A percentile compares a stretch with the other conserved stretches of the same genome.
These are phyloP conservation scores for Calocera viscosa DNA, from an alignment of 768 basidiomycete genomes.

Conservation along the genomic window DNA sequence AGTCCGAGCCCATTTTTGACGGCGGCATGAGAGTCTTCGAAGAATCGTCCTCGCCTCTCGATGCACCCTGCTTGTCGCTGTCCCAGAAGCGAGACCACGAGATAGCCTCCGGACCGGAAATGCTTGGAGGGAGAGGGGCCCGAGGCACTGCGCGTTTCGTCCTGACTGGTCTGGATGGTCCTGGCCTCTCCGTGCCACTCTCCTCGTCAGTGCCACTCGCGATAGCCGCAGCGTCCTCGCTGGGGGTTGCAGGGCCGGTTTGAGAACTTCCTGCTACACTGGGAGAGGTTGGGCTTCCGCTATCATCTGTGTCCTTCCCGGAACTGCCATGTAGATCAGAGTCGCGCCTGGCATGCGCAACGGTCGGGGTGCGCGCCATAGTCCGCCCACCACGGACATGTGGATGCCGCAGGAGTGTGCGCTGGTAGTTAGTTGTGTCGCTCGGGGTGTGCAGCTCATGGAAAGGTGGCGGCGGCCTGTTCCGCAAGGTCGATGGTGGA, in stretches of 20 bases:
- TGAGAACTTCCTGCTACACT: not conserved
- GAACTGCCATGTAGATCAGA: not conserved
- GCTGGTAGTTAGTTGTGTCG: not conserved
- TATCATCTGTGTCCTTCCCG: not conserved
- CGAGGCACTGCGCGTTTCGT: not conserved
- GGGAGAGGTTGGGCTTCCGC: not conserved
- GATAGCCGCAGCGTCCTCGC: not conserved
- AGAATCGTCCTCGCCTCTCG: not conserved
- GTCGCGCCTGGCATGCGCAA: not conserved
- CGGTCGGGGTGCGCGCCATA: not conserved
- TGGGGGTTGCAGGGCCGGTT: not conserved
- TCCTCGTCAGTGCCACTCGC: slow-evolving; percentile 6
- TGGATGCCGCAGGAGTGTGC: not conserved
- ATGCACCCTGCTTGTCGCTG: not conserved
- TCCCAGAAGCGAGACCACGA: not conserved
- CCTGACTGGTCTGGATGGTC: not conserved
- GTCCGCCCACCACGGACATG: not conserved
- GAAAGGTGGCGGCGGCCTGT: not conserved
- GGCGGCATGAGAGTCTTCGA: not conserved
- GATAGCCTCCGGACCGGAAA: not conserved
- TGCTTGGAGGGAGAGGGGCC: not conserved
- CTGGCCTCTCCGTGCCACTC: not conserved
- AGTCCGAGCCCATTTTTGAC: not conserved
- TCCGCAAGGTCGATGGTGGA: not conserved
- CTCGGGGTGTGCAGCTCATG: not conserved